Conservation (phyloP, 176 grass and related monocot genomes). For the Oryza australiensis region DNA sequence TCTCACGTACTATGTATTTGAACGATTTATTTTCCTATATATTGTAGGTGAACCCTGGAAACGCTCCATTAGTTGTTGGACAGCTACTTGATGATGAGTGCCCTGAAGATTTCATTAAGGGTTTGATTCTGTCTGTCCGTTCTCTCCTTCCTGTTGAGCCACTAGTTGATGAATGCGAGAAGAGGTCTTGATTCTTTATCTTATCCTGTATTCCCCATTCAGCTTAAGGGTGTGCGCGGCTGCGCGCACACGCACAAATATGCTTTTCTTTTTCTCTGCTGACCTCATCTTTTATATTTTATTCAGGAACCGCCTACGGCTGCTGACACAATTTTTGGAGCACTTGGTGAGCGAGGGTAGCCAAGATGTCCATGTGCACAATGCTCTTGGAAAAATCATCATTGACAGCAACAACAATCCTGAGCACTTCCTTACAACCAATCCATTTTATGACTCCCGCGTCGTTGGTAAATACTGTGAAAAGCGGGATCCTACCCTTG, state of each 20-base stretch:
- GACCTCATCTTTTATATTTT: slow-evolving; percentile 33
- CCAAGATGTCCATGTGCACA: slow-evolving; percentile 98
- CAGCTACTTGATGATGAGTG: slow-evolving; percentile 94
- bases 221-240: background rate
- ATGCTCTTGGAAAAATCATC: slow-evolving; percentile 96
- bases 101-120: slow-evolving; percentile 99
- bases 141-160: slow-evolving; percentile 93
- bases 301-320: slow-evolving; percentile 72
- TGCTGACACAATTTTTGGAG: slow-evolving; percentile 92
- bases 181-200: slow-evolving; percentile 57
- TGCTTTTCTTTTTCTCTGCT: background rate
- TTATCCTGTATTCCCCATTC: background rate
- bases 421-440: slow-evolving; percentile 97
- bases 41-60: slow-evolving; percentile 89
- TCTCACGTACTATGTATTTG: slow-evolving; percentile 11
- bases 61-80: slow-evolving; percentile 89
- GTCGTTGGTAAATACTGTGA: slow-evolving; percentile 98
- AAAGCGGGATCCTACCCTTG: slow-evolving; percentile 92
- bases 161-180: slow-evolving; percentile 92
- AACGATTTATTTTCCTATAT: slow-evolving; percentile 13
- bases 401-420: slow-evolving; percentile 97
- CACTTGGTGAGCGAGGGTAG: slow-evolving; percentile 92
- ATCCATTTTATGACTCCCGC: slow-evolving; percentile 92
- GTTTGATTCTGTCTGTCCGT: slow-evolving; percentile 92
- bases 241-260: background rate